These are phyloP conservation scores for Lachancea mirantina DNA, from an alignment of 805 yeast species.

Conservation along the genomic window DNA sequence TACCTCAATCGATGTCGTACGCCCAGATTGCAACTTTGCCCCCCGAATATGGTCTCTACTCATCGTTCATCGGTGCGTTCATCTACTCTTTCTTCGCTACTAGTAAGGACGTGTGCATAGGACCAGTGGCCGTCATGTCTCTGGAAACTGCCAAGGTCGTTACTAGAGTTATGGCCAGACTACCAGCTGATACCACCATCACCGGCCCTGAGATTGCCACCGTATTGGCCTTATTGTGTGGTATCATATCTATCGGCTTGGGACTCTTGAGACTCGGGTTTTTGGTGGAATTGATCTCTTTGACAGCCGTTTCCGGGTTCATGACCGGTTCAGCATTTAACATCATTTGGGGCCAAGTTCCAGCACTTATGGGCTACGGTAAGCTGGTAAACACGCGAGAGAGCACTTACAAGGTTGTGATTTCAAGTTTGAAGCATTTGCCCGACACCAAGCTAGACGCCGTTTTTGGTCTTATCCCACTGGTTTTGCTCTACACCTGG, in stretches of 20 bases:
- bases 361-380: slow-evolving; percentile 72
- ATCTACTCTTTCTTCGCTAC: slow-evolving; percentile 89
- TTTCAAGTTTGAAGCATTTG: slow-evolving; percentile 64
- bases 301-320: slow-evolving; percentile 90
- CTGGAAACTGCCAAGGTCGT: slow-evolving; percentile 75
- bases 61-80: slow-evolving; percentile 86
- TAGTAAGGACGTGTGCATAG: slow-evolving; percentile 90
- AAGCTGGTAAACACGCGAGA: slow-evolving; percentile 62
- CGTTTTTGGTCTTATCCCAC: slow-evolving; percentile 76
- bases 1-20: slow-evolving; percentile 94
- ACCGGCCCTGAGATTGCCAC: slow-evolving; percentile 74
- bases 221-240: slow-evolving; percentile 70
- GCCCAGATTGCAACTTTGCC: slow-evolving; percentile 78
- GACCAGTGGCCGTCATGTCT: slow-evolving; percentile 97
- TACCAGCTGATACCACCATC: slow-evolving; percentile 34
- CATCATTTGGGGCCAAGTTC: slow-evolving; percentile 79
- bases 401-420: slow-evolving; percentile 61
- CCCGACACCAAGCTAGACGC: slow-evolving; percentile 69
- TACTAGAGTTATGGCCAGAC: slow-evolving; percentile 48
- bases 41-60: slow-evolving; percentile 82
- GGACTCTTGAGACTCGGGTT: slow-evolving; percentile 83
- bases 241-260: slow-evolving; percentile 73
- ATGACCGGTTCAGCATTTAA: slow-evolving; percentile 91
- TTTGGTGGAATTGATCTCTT: slow-evolving; percentile 78
- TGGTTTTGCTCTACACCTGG: slow-evolving; percentile 66